Base-by-base conservation (phyloP, 225 moss, liverwort and hornwort genomes). In the Bryoerythrophyllum caledonicum region DNA sequence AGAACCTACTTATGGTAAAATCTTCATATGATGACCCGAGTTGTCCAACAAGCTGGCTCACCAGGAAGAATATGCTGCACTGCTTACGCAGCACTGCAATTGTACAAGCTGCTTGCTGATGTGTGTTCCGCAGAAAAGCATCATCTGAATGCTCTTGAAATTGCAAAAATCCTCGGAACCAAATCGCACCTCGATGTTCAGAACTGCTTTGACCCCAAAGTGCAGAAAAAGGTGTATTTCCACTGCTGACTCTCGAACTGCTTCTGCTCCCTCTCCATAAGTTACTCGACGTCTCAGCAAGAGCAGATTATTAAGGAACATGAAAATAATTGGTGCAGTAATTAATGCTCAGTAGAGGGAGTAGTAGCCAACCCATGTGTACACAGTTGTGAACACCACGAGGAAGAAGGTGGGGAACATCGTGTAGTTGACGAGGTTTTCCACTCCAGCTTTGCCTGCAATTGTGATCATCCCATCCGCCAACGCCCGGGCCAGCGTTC, bases 321-420 rank as follows among this genome's bases (percentile, higher is more conserved):
- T 46, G 41, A 27, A 78, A 79, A 60, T 2, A 71, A 63, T 25
- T 8, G 37, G 59, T 27, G 27, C 0, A 68, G 11, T 23, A 20
- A 53, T 3, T 32, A 1, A 28, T 38, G 65, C 21, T 84, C 79
- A 89, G 58, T 90, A 90, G 9, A 90, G 80, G n/a, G 90, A 75
- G 76, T 87, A 90, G 76, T 87, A 90, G 60, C 87, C 86, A 52
- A 85, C 52, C 82, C 83, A 90, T 10, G 90, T 90, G 81, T 90
- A 87, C 2, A 56, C 60, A 37, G 90, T 87, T 19, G 85, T 90
- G 63, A 75, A 78, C 40, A 86, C 49, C 17, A 75, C 85, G 21
- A 90, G 71, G 56, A 85, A 74, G 30, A 90, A 8, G 8, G 90
- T 81, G 8, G 90, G 90, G 41, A 85, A 17, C 85, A 90, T 87